A percentile compares a stretch with the other conserved stretches of the same genome.
These are phyloP conservation scores for Tilletia indica DNA, from an alignment of 1,284 basidiomycete species.

Conservation along the genomic window DNA sequence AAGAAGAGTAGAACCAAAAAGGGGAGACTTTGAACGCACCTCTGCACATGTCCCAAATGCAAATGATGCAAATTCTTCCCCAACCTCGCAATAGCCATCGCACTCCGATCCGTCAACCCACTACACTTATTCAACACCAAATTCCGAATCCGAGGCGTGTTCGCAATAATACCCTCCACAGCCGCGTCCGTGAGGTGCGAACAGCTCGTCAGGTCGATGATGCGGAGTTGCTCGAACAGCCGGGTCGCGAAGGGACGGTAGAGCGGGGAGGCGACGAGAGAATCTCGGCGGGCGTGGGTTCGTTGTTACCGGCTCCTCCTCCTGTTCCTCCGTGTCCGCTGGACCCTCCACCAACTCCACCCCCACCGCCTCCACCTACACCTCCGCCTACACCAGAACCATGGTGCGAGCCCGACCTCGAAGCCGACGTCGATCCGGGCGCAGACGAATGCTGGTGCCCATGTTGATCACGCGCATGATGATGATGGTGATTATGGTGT, in stretches of 20 bases:
- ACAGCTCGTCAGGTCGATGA: slow-evolving; percentile 71
- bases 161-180: slow-evolving; percentile 81
- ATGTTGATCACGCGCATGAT: not conserved
- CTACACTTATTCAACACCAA: slow-evolving; percentile 88
- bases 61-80: slow-evolving; percentile 92
- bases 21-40: slow-evolving; percentile 52
- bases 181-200: slow-evolving; percentile 79
- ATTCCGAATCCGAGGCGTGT: slow-evolving; percentile 85
- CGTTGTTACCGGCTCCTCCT: not conserved
- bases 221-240: slow-evolving; percentile 50
- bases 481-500: not conserved
- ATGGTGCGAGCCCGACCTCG: slow-evolving; percentile 3
- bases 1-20: not conserved
- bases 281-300: slow-evolving; percentile 24
- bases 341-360: not conserved
- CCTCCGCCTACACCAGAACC: not conserved
- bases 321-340: not conserved
- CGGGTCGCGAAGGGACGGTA: slow-evolving; percentile 3
- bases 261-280: slow-evolving; percentile 20
- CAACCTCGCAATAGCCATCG: slow-evolving; percentile 80
- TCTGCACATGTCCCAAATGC: slow-evolving; percentile 84
- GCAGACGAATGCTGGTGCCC: not conserved
- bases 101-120: slow-evolving; percentile 77
- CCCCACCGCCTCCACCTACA: not conserved
- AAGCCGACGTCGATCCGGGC: slow-evolving; percentile 6